phyloP scores from a whole-genome alignment of 2,329 filamentous ascomycete genomes.

The Celoporthe dispersa region DNA sequence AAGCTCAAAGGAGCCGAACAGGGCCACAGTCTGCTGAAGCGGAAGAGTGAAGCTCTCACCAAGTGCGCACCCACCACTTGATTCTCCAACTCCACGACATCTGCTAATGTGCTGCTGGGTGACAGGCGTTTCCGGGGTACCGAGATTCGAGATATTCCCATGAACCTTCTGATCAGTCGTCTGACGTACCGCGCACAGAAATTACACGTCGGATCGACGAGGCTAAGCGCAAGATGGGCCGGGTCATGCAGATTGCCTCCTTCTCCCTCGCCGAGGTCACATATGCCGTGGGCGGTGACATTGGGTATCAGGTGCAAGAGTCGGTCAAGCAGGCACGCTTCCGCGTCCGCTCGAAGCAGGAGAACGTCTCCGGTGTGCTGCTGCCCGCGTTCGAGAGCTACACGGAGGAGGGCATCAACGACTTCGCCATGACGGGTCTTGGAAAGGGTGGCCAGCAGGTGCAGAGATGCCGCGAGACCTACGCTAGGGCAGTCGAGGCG shows the following conservation, averaged over 20 bases:
- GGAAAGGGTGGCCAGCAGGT: constrained; percentile 98
- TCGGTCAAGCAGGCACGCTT: constrained; percentile 92
- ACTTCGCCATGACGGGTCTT: constrained; percentile 93
- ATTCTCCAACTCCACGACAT: constrained; percentile 9
- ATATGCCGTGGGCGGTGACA: constrained; percentile 93
- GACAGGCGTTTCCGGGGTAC: constrained; percentile 85
- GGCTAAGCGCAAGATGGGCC: constrained; percentile 98
- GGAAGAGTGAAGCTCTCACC: constrained; percentile 96
- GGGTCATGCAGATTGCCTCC: constrained; percentile 98
- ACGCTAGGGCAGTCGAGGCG: constrained; percentile 93
- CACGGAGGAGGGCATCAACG: constrained; percentile 85
- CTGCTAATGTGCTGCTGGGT: constrained; percentile 7
- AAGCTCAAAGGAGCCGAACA: constrained; percentile 94
- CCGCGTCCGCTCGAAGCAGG: constrained; percentile 90
- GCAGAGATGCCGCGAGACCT: constrained; percentile 92
- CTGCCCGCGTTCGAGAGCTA: constrained; percentile 93
- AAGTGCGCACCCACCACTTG: constrained; percentile 65
- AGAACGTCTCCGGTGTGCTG: constrained; percentile 97
- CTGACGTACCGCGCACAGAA: constrained; percentile 56
- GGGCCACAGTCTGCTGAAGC: constrained; percentile 92
- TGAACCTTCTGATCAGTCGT: neutral
- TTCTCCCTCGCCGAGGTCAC: constrained; percentile 98
- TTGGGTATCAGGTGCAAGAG: constrained; percentile 96
- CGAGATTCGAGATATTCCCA: constrained; percentile 30
- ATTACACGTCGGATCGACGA: constrained; percentile 98